phyloP scores from a whole-genome alignment of 257 asterid species.

The Plantago elongata region DNA sequence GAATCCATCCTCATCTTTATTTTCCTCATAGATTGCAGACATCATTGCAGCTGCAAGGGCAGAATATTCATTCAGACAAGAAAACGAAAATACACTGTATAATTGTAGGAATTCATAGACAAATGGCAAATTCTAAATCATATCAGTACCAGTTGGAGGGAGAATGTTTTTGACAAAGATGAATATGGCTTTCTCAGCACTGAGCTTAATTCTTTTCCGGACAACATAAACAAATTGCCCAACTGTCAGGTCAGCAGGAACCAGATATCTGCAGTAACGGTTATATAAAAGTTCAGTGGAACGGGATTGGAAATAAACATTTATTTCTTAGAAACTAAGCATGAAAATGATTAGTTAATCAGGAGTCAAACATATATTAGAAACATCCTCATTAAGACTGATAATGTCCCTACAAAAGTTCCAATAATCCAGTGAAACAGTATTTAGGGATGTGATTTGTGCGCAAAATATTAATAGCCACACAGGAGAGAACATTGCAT shows the following conservation, averaged over 20 bases:
- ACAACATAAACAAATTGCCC: conserved; percentile 98
- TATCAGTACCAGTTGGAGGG: conserved; percentile 86
- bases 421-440: too few species aligned
- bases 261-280: conserved; percentile 64
- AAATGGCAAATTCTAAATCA: background rate
- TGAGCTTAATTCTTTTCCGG: conserved; percentile 94
- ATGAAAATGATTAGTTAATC: background rate
- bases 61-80: background rate
- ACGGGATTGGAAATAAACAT: background rate
- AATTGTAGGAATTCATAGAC: background rate
- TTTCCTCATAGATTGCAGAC: conserved; percentile 70
- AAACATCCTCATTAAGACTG: too few species aligned
- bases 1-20: conserved; percentile 77
- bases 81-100: background rate
- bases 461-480: background rate
- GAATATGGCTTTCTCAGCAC: conserved; percentile 98
- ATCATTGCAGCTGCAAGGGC: conserved; percentile 60
- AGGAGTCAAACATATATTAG: background rate
- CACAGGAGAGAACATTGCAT: background rate
- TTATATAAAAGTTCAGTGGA: background rate
- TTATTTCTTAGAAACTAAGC: background rate
- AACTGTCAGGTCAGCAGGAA: conserved; percentile 96
- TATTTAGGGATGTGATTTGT: background rate
- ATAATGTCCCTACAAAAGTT: too few species aligned
- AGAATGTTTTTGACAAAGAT: conserved; percentile 91